phyloP scores from a whole-genome alignment of 208 protist species.

The Crithidia brevicula region DNA sequence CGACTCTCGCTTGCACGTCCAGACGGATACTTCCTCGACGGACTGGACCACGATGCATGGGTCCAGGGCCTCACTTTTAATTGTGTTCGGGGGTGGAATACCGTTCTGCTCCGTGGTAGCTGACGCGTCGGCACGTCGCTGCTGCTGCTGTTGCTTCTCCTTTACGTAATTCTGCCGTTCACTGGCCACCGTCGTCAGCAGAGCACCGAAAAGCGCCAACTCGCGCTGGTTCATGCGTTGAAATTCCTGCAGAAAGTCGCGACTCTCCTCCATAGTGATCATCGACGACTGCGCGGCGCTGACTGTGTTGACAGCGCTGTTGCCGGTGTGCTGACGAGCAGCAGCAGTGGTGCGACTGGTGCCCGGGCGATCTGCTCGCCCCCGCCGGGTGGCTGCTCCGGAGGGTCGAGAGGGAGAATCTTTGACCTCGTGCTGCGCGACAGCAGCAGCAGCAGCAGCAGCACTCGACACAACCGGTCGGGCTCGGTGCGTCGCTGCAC shows the following conservation, averaged over 20 bases:
- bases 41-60: constrained; percentile 2
- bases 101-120: neutral
- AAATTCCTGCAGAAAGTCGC: constrained; percentile 27
- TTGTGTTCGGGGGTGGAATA: too few species aligned
- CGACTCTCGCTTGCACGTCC: constrained; percentile 19
- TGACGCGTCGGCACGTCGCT: neutral
- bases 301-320: constrained; percentile 6
- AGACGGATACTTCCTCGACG: constrained; percentile 21
- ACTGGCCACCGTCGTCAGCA: constrained; percentile 25
- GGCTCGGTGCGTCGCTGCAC: neutral
- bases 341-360: neutral
- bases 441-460: neutral
- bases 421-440: neutral
- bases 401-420: neutral
- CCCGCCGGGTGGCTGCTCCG: neutral
- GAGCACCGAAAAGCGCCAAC: constrained; percentile 26
- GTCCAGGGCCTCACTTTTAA: neutral
- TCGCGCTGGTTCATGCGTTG: constrained; percentile 31
- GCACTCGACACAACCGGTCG: neutral
- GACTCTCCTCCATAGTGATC: constrained; percentile 33
- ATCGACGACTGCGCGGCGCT: constrained; percentile 20
- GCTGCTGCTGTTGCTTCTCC: constrained; percentile 16
- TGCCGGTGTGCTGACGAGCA: neutral
- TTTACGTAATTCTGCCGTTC: too few species aligned
- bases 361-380: neutral